A percentile compares a stretch with the other conserved stretches of the same genome.
phyloP scores from a whole-genome alignment of 78 protist genomes.

The Emiliania huxleyi region DNA sequence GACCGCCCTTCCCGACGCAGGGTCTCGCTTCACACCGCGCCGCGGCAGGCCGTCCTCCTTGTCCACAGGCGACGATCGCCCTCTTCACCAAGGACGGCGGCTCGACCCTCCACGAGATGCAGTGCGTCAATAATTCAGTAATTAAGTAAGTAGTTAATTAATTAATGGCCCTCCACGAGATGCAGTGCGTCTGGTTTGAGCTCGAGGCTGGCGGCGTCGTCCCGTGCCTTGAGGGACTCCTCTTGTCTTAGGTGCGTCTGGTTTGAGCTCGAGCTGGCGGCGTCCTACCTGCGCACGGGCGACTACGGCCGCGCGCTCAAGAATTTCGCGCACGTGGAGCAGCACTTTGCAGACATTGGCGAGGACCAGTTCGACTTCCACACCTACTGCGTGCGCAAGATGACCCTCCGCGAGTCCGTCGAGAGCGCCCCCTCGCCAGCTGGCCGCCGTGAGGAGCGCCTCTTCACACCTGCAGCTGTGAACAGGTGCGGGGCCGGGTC shows the following conservation, averaged over 20 bases:
- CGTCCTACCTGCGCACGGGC: neutral
- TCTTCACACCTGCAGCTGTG: too few species aligned
- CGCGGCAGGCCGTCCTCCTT: too few species aligned
- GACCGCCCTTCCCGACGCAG: too few species aligned
- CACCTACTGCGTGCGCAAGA: slow-evolving; percentile 81
- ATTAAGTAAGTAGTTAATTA: too few species aligned
- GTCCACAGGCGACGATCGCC: slow-evolving; percentile 45
- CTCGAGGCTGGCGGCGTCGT: too few species aligned
- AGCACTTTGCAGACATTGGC: slow-evolving; percentile 75
- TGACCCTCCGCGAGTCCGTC: slow-evolving; percentile 66
- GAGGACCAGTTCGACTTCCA: slow-evolving; percentile 97
- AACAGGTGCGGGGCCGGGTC: too few species aligned
- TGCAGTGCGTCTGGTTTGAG: slow-evolving; percentile 85
- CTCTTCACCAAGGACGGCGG: slow-evolving; percentile 61
- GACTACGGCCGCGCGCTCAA: slow-evolving; percentile 64
- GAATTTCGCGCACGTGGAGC: slow-evolving; percentile 63
- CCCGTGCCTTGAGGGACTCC: too few species aligned
- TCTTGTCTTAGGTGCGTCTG: slow-evolving; percentile 62
- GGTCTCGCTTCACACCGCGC: too few species aligned
- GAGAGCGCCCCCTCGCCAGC: neutral
- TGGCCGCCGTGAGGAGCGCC: too few species aligned
- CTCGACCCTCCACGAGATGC: slow-evolving; percentile 70
- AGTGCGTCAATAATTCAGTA: too few species aligned
- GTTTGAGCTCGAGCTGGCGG: slow-evolving; percentile 68
- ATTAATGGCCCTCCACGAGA: too few species aligned